phyloP scores from a whole-genome alignment of 1,284 basidiomycete genomes.

The Mycena sp. region DNA sequence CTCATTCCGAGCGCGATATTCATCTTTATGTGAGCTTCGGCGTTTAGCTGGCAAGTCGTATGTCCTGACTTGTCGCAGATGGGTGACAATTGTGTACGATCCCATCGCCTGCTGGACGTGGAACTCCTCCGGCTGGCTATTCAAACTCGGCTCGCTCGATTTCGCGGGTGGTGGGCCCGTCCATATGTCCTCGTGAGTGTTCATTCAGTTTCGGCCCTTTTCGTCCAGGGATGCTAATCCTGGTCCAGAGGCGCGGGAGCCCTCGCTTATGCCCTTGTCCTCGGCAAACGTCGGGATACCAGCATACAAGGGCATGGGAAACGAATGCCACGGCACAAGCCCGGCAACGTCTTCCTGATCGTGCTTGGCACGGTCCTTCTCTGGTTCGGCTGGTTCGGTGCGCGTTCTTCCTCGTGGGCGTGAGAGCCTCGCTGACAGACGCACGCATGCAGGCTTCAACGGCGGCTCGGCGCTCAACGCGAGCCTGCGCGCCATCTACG shows the following conservation, averaged over 20 bases:
- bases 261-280: slow-evolving; percentile 91
- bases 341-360: slow-evolving; percentile 88
- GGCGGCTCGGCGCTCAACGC: slow-evolving; percentile 87
- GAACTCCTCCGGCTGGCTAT: slow-evolving; percentile 90
- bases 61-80: slow-evolving; percentile 85
- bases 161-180: slow-evolving; percentile 97
- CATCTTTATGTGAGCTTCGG: slow-evolving; percentile 10
- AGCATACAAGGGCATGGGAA: slow-evolving; percentile 40
- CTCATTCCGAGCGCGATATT: slow-evolving; percentile 18
- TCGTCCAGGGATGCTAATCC: background rate
- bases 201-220: background rate
- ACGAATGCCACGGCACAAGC: slow-evolving; percentile 95
- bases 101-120: slow-evolving; percentile 96
- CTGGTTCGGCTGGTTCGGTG: slow-evolving; percentile 98
- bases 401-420: background rate
- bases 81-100: slow-evolving; percentile 94
- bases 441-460: slow-evolving; percentile 62
- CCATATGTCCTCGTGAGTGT: slow-evolving; percentile 77
- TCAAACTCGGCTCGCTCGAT: slow-evolving; percentile 82
- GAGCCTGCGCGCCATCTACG: slow-evolving; percentile 89
- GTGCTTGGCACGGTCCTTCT: slow-evolving; percentile 93
- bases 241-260: slow-evolving; percentile 77
- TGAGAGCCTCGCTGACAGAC: background rate
- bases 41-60: slow-evolving; percentile 80
- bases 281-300: slow-evolving; percentile 82